These are phyloP conservation scores for Veloboletus limbatus DNA, from an alignment of 1,284 basidiomycete species.

Conservation along the genomic window DNA sequence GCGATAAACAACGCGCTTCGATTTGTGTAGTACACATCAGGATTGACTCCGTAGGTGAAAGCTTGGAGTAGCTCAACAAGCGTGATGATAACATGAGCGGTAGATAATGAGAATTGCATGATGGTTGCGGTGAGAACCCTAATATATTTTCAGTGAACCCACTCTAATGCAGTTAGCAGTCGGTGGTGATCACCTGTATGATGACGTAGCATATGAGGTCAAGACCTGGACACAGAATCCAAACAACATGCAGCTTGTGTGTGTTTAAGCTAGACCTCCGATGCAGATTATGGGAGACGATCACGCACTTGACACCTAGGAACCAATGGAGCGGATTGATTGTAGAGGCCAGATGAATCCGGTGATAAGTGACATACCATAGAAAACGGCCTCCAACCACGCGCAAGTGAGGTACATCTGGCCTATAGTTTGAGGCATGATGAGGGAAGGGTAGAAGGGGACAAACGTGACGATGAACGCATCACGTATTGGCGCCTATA, in stretches of 20 bases:
- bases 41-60: conserved; percentile 7
- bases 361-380: conserved; percentile 8
- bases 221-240: conserved; percentile 18
- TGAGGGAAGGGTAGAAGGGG: neutral
- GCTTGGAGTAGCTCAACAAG: conserved; percentile 17
- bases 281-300: neutral
- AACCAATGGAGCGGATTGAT: no score
- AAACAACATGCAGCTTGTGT: conserved; percentile 19
- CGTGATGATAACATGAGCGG: conserved; percentile 15
- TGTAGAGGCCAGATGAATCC: neutral
- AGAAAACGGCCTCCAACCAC: conserved; percentile 21
- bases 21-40: conserved; percentile 14
- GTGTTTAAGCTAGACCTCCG: neutral
- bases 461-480: neutral
- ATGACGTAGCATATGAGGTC: neutral
- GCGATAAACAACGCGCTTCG: conserved; percentile 7
- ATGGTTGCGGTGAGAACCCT: conserved; percentile 16
- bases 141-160: neutral
- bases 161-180: neutral
- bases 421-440: conserved; percentile 15
- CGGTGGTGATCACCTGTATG: conserved; percentile 11
- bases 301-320: conserved; percentile 19
- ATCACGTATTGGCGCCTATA: neutral
- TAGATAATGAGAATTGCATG: conserved; percentile 18
- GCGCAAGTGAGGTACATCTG: conserved; percentile 18